These are phyloP conservation scores for Amauroascus niger DNA, from an alignment of 2,329 filamentous ascomycete genomes.

Conservation along the genomic window DNA sequence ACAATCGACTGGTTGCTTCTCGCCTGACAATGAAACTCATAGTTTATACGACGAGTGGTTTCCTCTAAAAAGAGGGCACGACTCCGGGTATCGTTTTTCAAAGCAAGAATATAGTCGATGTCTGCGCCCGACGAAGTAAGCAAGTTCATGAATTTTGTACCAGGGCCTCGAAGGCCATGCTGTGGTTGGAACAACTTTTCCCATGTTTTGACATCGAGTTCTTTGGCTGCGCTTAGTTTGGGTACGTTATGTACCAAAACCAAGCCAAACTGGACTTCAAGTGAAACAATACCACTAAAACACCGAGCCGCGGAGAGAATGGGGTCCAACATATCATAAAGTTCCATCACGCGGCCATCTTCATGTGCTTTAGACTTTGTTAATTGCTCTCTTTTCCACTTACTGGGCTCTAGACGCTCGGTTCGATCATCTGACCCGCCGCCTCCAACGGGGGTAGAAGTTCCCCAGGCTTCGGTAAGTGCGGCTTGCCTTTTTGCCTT, in stretches of 20 bases:
- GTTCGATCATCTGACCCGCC: not conserved
- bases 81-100: slow-evolving; percentile 22
- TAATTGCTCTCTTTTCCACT: slow-evolving; percentile 13
- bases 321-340: slow-evolving; percentile 26
- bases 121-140: slow-evolving; percentile 35
- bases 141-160: slow-evolving; percentile 29
- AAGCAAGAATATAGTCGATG: slow-evolving; percentile 31
- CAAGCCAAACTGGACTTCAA: slow-evolving; percentile 34
- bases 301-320: slow-evolving; percentile 27
- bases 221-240: slow-evolving; percentile 17
- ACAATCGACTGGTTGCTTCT: slow-evolving; percentile 25
- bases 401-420: slow-evolving; percentile 7
- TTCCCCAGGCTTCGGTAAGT: slow-evolving; percentile 26
- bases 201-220: slow-evolving; percentile 24
- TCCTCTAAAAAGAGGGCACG: slow-evolving; percentile 22
- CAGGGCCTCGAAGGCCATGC: slow-evolving; percentile 22
- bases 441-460: slow-evolving; percentile 1
- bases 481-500: slow-evolving; percentile 23
- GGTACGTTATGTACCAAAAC: slow-evolving; percentile 26
- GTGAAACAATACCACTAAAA: slow-evolving; percentile 28
- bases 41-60: slow-evolving; percentile 20
- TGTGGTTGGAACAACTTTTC: slow-evolving; percentile 27
- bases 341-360: slow-evolving; percentile 16
- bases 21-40: slow-evolving; percentile 35
- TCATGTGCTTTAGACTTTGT: slow-evolving; percentile 11